These are phyloP conservation scores for Scheffersomyces quercinus DNA, from an alignment of 1,139 yeast genomes.

Conservation along the genomic window DNA sequence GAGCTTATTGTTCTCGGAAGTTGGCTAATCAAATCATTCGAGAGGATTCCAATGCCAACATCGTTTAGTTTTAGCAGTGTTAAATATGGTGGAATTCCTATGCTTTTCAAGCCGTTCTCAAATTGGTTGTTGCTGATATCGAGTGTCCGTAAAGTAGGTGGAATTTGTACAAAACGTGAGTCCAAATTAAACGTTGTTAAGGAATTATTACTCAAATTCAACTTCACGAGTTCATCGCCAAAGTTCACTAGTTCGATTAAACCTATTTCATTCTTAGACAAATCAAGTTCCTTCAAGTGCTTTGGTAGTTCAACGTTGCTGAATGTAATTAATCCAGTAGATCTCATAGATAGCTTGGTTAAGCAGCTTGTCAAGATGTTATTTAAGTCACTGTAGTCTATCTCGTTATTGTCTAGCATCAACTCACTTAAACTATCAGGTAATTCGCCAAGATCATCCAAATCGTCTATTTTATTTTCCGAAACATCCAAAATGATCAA, in stretches of 20 bases:
- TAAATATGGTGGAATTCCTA: slow-evolving; percentile 9
- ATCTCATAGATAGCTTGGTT: slow-evolving; percentile 18
- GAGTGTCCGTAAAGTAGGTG: slow-evolving; percentile 9
- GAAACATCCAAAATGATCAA: slow-evolving; percentile 17
- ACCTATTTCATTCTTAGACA: slow-evolving; percentile 21
- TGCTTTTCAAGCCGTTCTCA: slow-evolving; percentile 5
- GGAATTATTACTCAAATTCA: slow-evolving; percentile 17
- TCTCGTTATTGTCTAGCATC: slow-evolving; percentile 22
- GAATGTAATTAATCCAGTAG: slow-evolving; percentile 22
- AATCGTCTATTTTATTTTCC: slow-evolving; percentile 23
- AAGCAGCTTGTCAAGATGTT: slow-evolving; percentile 20
- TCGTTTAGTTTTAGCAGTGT: slow-evolving; percentile 9
- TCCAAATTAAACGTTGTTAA: slow-evolving; percentile 10
- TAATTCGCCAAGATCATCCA: slow-evolving; percentile 25
- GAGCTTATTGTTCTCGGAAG: slow-evolving; percentile 10
- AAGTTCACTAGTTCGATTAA: slow-evolving; percentile 15
- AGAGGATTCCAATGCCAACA: slow-evolving; percentile 7
- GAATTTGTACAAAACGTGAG: slow-evolving; percentile 4
- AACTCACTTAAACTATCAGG: slow-evolving; percentile 19
- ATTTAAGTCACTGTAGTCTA: slow-evolving; percentile 19
- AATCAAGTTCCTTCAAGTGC: slow-evolving; percentile 14
- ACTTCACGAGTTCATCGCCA: slow-evolving; percentile 10
- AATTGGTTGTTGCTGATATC: slow-evolving; percentile 17
- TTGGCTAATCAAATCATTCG: slow-evolving; percentile 4
- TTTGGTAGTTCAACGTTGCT: slow-evolving; percentile 17